Evolutionary conservation across 805 yeast species (phyloP).

Genomic region (Vanderwaltozyma yarrowii): DNA sequence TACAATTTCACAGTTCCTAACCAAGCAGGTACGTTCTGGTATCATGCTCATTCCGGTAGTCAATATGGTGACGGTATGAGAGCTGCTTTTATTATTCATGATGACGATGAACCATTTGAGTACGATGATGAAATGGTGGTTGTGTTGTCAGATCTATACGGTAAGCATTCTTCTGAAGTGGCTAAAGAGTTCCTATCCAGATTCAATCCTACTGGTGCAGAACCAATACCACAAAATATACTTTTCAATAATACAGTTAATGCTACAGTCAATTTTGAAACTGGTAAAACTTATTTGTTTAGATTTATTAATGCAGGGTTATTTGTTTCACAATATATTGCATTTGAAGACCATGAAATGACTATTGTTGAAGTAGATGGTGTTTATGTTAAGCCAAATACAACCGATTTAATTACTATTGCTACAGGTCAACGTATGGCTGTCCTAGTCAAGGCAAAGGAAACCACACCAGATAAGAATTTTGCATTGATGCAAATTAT

Average conservation of each 20-base stretch:
- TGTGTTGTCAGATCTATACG: slow-evolving; percentile 56
- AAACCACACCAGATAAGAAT: slow-evolving; percentile 31
- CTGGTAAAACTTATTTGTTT: slow-evolving; percentile 52
- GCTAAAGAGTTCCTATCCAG: slow-evolving; percentile 42
- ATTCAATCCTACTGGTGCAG: slow-evolving; percentile 78
- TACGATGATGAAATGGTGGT: slow-evolving; percentile 55
- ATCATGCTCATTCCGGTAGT: slow-evolving; percentile 68
- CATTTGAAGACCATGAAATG: slow-evolving; percentile 61
- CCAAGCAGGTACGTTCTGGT: slow-evolving; percentile 77
- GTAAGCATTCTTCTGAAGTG: slow-evolving; percentile 39
- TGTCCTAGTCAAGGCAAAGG: slow-evolving; percentile 52
- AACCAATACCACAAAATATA: slow-evolving; percentile 63
- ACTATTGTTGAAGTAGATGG: slow-evolving; percentile 72
- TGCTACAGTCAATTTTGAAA: slow-evolving; percentile 43
- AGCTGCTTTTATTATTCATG: slow-evolving; percentile 54
- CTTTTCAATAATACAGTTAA: slow-evolving; percentile 58
- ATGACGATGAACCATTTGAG: slow-evolving; percentile 39
- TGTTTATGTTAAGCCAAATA: slow-evolving; percentile 48
- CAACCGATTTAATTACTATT: slow-evolving; percentile 46
- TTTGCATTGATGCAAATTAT: slow-evolving; percentile 52
- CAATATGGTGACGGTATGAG: slow-evolving; percentile 75
- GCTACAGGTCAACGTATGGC: slow-evolving; percentile 79
- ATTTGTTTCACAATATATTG: slow-evolving; percentile 63
- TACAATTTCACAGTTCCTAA: slow-evolving; percentile 61
- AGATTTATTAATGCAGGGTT: slow-evolving; percentile 60